phyloP scores from a whole-genome alignment of 1,284 basidiomycete genomes.

The Coniferiporia weirii region DNA sequence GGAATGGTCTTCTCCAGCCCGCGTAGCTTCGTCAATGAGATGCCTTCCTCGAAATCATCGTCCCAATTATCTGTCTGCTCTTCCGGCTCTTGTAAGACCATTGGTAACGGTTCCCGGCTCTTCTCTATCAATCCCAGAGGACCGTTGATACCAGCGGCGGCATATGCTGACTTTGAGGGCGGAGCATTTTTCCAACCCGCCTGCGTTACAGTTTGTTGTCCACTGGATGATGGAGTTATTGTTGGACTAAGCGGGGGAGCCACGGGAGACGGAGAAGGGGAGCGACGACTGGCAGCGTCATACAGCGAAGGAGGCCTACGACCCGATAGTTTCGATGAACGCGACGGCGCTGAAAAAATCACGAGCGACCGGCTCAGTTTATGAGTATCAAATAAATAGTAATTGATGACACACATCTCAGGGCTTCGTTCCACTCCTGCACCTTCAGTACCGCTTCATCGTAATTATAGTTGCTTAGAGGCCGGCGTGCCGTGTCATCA shows the following conservation, averaged over 20 bases:
- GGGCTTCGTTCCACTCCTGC: conserved; percentile 96
- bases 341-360: conserved; percentile 42
- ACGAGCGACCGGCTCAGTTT: conserved; percentile 25
- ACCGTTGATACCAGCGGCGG: conserved; percentile 11
- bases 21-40: conserved; percentile 81
- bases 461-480: conserved; percentile 75
- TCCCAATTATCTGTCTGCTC: conserved; percentile 96
- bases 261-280: conserved; percentile 32
- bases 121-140: conserved; percentile 42
- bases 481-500: conserved; percentile 42
- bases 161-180: conserved; percentile 14
- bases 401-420: conserved; percentile 63
- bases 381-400: conserved; percentile 13
- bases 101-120: conserved; percentile 48
- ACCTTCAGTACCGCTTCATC: conserved; percentile 93
- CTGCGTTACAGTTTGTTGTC: conserved; percentile 24
- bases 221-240: conserved; percentile 26
- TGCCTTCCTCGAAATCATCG: conserved; percentile 93
- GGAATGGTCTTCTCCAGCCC: conserved; percentile 57
- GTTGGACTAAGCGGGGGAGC: conserved; percentile 29
- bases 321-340: conserved; percentile 56
- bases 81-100: conserved; percentile 62
- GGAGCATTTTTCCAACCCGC: conserved; percentile 12
- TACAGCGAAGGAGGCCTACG: conserved; percentile 32
- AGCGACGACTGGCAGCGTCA: conserved; percentile 32